Evolutionary conservation across 805 yeast species (phyloP).

Genomic region (Candida berthetii): DNA sequence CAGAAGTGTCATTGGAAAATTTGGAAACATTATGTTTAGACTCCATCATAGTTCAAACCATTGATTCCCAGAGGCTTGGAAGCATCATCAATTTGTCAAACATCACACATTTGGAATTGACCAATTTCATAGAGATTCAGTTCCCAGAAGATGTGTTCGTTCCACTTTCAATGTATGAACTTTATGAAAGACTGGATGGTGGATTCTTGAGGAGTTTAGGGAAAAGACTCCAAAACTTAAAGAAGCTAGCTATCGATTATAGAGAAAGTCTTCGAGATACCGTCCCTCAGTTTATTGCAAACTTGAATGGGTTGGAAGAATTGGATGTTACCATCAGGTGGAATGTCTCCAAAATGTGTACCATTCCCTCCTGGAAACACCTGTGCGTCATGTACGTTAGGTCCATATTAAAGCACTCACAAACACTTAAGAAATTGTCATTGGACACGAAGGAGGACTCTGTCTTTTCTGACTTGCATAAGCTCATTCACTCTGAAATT

Average conservation of each 20-base stretch:
- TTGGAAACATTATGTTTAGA: constrained; percentile 9
- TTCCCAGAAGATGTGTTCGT: constrained; percentile 8
- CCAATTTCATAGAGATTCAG: constrained; percentile 30
- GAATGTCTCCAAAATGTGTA: constrained; percentile 27
- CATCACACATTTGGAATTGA: constrained; percentile 24
- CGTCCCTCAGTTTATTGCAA: constrained; percentile 27
- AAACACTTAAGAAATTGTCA: constrained; percentile 26
- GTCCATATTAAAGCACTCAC: constrained; percentile 13
- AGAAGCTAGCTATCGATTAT: constrained; percentile 29
- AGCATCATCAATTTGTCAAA: constrained; percentile 4
- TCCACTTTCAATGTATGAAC: constrained; percentile 8
- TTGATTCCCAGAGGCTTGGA: constrained; percentile 9
- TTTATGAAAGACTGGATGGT: constrained; percentile 8
- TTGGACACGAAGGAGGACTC: constrained; percentile 35
- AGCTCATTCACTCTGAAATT: constrained; percentile 19
- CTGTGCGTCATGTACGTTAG: constrained; percentile 12
- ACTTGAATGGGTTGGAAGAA: constrained; percentile 21
- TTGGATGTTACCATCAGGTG: constrained; percentile 35
- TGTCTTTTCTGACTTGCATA: constrained; percentile 23
- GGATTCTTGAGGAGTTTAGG: constrained; percentile 23
- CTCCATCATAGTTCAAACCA: constrained; percentile 9
- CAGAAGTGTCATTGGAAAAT: constrained; percentile 1
- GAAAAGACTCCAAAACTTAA: constrained; percentile 20
- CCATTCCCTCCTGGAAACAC: constrained; percentile 15
- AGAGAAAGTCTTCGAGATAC: constrained; percentile 35